A percentile compares a stretch with the other conserved stretches of the same genome.
Conservation (phyloP, 495 filamentous ascomycete genomes). For the Penicillium paradoxum region DNA sequence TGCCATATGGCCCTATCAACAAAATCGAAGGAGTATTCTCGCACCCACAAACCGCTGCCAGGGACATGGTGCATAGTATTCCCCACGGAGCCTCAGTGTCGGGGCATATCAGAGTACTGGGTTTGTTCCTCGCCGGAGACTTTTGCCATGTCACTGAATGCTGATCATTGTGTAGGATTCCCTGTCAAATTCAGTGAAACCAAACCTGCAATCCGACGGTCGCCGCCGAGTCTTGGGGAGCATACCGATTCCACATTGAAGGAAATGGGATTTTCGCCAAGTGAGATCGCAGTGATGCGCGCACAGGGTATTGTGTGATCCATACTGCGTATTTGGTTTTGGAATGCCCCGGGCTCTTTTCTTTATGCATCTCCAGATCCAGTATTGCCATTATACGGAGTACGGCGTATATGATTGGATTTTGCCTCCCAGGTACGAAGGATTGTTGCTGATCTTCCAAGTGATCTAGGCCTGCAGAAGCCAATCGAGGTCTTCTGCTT, state of each 20-base stretch:
- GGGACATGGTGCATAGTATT: slow-evolving; percentile 23
- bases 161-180: slow-evolving; percentile 20
- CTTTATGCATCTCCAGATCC: no score
- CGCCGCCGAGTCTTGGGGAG: slow-evolving; percentile 12
- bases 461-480: no score
- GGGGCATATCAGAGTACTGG: slow-evolving; percentile 19
- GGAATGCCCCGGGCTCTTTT: background rate
- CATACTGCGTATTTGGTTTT: background rate
- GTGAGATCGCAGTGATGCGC: background rate
- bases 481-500: no score
- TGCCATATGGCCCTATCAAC: slow-evolving; percentile 88
- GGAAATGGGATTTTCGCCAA: slow-evolving; percentile 1
- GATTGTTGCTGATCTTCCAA: no score
- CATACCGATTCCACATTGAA: slow-evolving; percentile 10
- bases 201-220: slow-evolving; percentile 1
- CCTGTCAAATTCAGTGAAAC: slow-evolving; percentile 80
- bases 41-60: slow-evolving; percentile 23
- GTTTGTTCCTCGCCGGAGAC: background rate
- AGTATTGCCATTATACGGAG: no score
- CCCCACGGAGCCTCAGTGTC: slow-evolving; percentile 6
- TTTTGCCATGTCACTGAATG: background rate
- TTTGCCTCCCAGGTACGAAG: no score
- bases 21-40: slow-evolving; percentile 21
- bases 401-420: no score
- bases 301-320: background rate